phyloP scores from a whole-genome alignment of 1,284 basidiomycete species.

The Porphyrellus sp. region DNA sequence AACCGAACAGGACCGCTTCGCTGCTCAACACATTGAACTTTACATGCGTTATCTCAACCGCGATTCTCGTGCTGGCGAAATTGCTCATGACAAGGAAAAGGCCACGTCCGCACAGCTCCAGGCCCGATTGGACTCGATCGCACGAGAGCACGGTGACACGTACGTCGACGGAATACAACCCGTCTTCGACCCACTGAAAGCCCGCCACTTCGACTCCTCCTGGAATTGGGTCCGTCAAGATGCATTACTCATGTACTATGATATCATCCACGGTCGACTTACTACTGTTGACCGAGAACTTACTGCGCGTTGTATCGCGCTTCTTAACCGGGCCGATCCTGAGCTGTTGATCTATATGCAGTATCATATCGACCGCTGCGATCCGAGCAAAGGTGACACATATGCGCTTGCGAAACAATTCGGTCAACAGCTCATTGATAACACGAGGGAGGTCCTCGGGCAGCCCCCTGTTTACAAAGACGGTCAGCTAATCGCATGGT shows the following conservation, averaged over 20 bases:
- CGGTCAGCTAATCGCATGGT: slow-evolving; percentile 50
- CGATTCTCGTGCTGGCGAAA: slow-evolving; percentile 89
- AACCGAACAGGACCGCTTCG: slow-evolving; percentile 88
- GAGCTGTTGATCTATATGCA: slow-evolving; percentile 92
- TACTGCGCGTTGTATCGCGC: slow-evolving; percentile 94
- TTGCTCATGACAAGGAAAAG: slow-evolving; percentile 86
- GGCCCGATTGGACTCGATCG: slow-evolving; percentile 83
- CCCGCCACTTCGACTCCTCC: slow-evolving; percentile 94
- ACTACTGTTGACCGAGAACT: slow-evolving; percentile 93
- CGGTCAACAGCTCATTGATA: slow-evolving; percentile 93
- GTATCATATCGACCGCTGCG: slow-evolving; percentile 86
- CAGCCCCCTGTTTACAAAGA: slow-evolving; percentile 89
- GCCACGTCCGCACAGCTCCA: slow-evolving; percentile 71
- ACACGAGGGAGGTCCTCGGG: slow-evolving; percentile 83
- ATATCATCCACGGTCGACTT: slow-evolving; percentile 93
- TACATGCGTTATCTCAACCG: slow-evolving; percentile 95
- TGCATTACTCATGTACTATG: slow-evolving; percentile 93
- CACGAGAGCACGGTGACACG: slow-evolving; percentile 85
- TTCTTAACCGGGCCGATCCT: slow-evolving; percentile 96
- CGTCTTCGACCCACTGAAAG: slow-evolving; percentile 91
- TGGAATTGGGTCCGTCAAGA: slow-evolving; percentile 99
- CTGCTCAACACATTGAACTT: slow-evolving; percentile 89
- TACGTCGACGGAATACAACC: slow-evolving; percentile 96
- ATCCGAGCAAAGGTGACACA: slow-evolving; percentile 82
- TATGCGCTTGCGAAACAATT: slow-evolving; percentile 96